These are phyloP conservation scores for Novymonas esmeraldas DNA, from an alignment of 208 protist genomes.

Conservation along the genomic window DNA sequence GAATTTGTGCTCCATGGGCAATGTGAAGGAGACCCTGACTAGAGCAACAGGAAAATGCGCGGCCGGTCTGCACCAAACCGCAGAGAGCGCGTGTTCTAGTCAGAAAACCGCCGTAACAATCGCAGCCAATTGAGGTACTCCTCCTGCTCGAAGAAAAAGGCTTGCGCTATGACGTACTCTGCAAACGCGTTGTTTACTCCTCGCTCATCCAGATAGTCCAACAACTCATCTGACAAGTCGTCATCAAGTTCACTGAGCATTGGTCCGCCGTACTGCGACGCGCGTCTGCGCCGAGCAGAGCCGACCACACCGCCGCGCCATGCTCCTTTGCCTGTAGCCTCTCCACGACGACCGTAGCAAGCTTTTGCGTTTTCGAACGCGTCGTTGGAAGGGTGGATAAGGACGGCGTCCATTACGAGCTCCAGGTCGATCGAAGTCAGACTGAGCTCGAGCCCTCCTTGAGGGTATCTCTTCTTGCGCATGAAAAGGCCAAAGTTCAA, in stretches of 20 bases:
- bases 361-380: conserved; percentile 54
- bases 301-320: too few species aligned
- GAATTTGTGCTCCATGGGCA: too few species aligned
- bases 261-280: conserved; percentile 65
- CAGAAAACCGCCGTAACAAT: conserved; percentile 69
- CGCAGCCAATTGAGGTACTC: conserved; percentile 86
- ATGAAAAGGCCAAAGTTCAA: conserved; percentile 83
- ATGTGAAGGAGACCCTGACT: conserved; percentile 7
- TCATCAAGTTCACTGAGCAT: conserved; percentile 89
- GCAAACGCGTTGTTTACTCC: conserved; percentile 89
- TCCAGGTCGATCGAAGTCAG: conserved; percentile 90
- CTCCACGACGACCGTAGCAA: conserved; percentile 25
- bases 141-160: conserved; percentile 82
- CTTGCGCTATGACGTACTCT: conserved; percentile 84
- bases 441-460: conserved; percentile 72
- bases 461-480: conserved; percentile 53
- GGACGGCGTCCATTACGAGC: conserved; percentile 82
- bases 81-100: conserved; percentile 21
- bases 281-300: conserved; percentile 25
- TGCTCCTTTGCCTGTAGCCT: neutral
- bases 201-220: conserved; percentile 87
- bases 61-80: neutral
- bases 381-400: conserved; percentile 61
- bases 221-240: conserved; percentile 86
- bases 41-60: conserved; percentile 4